These are phyloP conservation scores for Ophiocordyceps camponoti-floridani DNA, from an alignment of 2,329 filamentous ascomycete genomes.

Conservation along the genomic window DNA sequence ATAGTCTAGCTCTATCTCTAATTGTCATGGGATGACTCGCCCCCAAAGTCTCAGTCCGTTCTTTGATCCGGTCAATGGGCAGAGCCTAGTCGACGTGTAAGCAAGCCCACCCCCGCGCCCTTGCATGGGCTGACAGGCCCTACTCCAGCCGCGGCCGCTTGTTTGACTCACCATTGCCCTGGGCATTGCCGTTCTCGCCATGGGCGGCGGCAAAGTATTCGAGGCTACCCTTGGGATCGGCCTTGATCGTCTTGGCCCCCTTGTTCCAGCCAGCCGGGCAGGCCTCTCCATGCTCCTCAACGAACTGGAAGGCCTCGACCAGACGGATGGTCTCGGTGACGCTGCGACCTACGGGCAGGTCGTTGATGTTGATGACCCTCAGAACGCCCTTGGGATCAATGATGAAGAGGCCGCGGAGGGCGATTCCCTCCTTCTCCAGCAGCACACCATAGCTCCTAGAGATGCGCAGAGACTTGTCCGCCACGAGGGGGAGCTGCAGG, in stretches of 20 bases:
- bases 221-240: conserved; percentile 29
- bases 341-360: conserved; percentile 44
- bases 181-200: conserved; percentile 1
- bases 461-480: conserved; percentile 43
- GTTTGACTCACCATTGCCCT: neutral
- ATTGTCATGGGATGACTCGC: neutral
- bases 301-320: conserved; percentile 62
- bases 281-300: conserved; percentile 66
- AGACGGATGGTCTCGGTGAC: conserved; percentile 49
- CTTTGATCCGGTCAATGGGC: neutral
- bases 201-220: conserved; percentile 23
- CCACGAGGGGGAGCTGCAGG: conserved; percentile 42
- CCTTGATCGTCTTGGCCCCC: conserved; percentile 30
- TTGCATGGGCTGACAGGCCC: neutral
- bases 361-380: conserved; percentile 47
- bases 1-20: neutral
- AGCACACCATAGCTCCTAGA: conserved; percentile 44
- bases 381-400: conserved; percentile 45
- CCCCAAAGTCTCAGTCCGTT: neutral
- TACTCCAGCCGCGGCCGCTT: neutral
- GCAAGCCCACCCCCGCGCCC: neutral
- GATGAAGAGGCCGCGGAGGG: conserved; percentile 46
- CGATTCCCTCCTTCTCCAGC: conserved; percentile 44
- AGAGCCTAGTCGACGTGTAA: neutral
- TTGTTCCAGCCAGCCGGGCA: conserved; percentile 35